Conservation (phyloP, 805 yeast species). For the Saccharomycopsis fibuligera region DNA sequence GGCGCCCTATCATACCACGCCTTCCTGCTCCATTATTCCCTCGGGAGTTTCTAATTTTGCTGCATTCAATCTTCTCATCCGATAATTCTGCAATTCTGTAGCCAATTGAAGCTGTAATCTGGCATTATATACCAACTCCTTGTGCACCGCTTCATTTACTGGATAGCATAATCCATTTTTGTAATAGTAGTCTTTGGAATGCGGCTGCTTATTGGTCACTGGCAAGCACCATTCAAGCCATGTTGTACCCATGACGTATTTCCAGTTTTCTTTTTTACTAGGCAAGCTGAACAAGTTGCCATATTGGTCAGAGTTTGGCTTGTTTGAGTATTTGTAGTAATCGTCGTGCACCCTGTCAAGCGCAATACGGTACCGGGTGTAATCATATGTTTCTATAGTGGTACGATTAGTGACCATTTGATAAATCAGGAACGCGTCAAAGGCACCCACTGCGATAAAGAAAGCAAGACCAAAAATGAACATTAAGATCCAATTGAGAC, state of each 20-base stretch:
- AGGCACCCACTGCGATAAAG: slow-evolving; percentile 48
- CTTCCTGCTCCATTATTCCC: too few relatives aligned
- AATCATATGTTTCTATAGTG: slow-evolving; percentile 71
- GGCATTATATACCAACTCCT: slow-evolving; percentile 17
- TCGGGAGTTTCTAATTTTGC: too few relatives aligned
- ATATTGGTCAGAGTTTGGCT: slow-evolving; percentile 37
- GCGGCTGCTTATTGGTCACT: slow-evolving; percentile 20
- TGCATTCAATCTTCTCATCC: slow-evolving; percentile 9
- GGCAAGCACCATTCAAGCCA: slow-evolving; percentile 75
- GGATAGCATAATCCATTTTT: slow-evolving; percentile 19
- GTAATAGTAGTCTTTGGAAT: slow-evolving; percentile 10
- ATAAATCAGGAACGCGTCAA: slow-evolving; percentile 52
- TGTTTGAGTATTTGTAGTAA: slow-evolving; percentile 33
- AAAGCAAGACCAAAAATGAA: slow-evolving; percentile 49
- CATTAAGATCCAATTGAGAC: slow-evolving; percentile 55
- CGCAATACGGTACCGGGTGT: slow-evolving; percentile 40
- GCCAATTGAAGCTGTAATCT: slow-evolving; percentile 20
- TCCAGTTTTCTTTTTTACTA: slow-evolving; percentile 47
- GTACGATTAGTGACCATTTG: slow-evolving; percentile 62
- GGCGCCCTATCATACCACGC: too few relatives aligned
- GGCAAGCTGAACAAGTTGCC: slow-evolving; percentile 82
- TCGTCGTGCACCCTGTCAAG: slow-evolving; percentile 30
- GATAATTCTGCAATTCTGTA: slow-evolving; percentile 13
- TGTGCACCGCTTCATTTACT: slow-evolving; percentile 13
- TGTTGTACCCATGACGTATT: slow-evolving; percentile 62